A percentile compares a stretch with the other conserved stretches of the same genome.
Conservation (phyloP, 192 early-diverging fungal species). For the Gonapodya prolifera region DNA sequence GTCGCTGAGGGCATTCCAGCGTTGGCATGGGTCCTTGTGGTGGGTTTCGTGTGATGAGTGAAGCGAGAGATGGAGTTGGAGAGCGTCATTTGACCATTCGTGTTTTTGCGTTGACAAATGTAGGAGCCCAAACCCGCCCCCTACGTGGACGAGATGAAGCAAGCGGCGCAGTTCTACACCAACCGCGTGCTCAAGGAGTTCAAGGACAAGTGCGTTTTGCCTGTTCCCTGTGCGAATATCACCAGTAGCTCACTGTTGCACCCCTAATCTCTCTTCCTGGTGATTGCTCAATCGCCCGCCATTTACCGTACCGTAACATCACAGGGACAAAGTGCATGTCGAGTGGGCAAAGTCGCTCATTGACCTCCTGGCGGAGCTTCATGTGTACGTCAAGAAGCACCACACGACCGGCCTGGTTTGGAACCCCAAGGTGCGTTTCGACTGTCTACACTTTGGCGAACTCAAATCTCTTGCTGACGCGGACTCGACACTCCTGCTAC, state of each 20-base stretch:
- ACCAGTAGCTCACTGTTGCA: too few species aligned
- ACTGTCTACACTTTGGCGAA: background rate
- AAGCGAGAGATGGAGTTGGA: background rate
- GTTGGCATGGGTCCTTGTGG: conserved; percentile 82
- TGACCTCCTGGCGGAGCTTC: conserved; percentile 56
- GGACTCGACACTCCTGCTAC: background rate
- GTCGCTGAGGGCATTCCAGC: conserved; percentile 83
- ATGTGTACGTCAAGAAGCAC: conserved; percentile 75
- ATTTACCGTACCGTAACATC: background rate
- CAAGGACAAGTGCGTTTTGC: conserved; percentile 62
- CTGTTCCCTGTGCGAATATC: background rate
- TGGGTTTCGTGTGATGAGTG: conserved; percentile 16
- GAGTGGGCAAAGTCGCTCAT: conserved; percentile 73
- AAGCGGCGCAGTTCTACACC: conserved; percentile 82
- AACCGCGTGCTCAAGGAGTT: conserved; percentile 81
- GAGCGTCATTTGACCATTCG: background rate
- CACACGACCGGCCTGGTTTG: conserved; percentile 83
- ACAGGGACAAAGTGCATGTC: conserved; percentile 61
- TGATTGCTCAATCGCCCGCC: background rate
- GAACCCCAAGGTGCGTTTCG: conserved; percentile 55
- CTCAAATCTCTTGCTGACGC: background rate
- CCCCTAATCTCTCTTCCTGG: too few species aligned
- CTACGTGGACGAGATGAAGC: conserved; percentile 77
- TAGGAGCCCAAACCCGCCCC: conserved; percentile 78
- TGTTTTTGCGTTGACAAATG: background rate